Evolutionary conservation across 495 filamentous ascomycete species (phyloP).

Genomic region (Hypoxylon intermedium): DNA sequence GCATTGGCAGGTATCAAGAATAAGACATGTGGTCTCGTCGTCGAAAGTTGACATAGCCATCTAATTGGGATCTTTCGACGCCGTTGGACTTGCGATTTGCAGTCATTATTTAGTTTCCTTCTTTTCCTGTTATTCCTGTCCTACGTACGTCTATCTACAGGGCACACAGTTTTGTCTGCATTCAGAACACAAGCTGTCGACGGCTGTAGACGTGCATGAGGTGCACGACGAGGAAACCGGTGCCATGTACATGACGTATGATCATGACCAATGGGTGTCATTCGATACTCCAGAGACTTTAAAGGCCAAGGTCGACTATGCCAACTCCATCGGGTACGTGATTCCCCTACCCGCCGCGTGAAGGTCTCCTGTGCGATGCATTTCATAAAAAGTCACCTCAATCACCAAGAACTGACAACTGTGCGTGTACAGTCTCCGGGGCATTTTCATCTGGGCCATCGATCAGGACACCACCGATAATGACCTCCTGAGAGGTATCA

Average conservation of each 20-base stretch:
- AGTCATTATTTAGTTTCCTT: background rate
- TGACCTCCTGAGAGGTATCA: background rate
- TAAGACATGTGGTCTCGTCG: background rate
- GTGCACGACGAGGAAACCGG: background rate
- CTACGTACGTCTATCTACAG: background rate
- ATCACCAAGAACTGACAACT: constrained; percentile 36
- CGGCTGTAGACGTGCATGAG: background rate
- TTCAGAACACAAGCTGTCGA: background rate
- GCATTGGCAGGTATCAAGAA: background rate
- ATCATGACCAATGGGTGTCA: constrained; percentile 40
- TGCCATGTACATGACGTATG: constrained; percentile 34
- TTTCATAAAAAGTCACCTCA: background rate
- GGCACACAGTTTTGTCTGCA: background rate
- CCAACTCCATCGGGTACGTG: constrained; percentile 27
- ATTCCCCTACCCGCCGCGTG: background rate
- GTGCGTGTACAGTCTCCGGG: constrained; percentile 46
- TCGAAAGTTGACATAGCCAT: background rate
- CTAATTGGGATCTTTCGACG: background rate
- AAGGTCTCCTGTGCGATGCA: background rate
- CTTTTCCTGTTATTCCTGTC: background rate
- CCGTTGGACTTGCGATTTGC: background rate
- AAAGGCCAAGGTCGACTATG: constrained; percentile 32
- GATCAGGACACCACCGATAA: constrained; percentile 31
- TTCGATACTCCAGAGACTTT: constrained; percentile 30
- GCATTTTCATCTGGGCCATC: constrained; percentile 49